Evolutionary conservation across 202 grass and related monocot genomes (phyloP).

Genomic region (Cymbopogon flexuosus): DNA sequence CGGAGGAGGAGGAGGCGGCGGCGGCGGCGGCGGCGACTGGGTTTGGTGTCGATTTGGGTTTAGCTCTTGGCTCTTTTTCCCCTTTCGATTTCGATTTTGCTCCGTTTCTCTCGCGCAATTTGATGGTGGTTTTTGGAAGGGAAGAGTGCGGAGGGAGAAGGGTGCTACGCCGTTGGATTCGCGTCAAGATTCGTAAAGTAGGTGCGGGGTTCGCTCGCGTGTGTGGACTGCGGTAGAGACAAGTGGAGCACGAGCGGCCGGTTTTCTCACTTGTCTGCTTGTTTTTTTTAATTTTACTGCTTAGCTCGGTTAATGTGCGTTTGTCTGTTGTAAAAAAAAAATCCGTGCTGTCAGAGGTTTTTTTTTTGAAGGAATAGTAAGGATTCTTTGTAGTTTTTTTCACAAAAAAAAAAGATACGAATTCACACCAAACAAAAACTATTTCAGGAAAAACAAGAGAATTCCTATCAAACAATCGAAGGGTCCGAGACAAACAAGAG

Average conservation of each 20-base stretch:
- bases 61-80: constrained; percentile 8
- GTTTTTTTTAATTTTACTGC: neutral
- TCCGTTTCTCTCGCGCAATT: neutral
- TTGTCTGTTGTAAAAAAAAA: neutral
- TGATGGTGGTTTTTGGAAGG: neutral
- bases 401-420: neutral
- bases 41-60: constrained; percentile 51
- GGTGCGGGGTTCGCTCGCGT: neutral
- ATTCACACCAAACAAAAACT: neutral
- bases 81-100: constrained; percentile 18
- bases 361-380: neutral
- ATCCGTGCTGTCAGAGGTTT: too few relatives aligned
- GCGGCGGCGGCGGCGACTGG: constrained; percentile 15
- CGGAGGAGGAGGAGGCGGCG: neutral
- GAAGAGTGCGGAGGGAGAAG: neutral
- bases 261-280: neutral
- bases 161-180: neutral
- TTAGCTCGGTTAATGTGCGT: neutral
- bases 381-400: neutral
- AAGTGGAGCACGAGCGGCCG: constrained; percentile 21
- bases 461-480: neutral
- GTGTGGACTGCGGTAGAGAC: constrained; percentile 31
- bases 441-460: neutral
- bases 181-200: constrained; percentile 30
- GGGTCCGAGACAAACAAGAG: neutral